These are phyloP conservation scores for Penicillium samsonianum DNA, from an alignment of 495 filamentous ascomycete genomes.

Conservation along the genomic window DNA sequence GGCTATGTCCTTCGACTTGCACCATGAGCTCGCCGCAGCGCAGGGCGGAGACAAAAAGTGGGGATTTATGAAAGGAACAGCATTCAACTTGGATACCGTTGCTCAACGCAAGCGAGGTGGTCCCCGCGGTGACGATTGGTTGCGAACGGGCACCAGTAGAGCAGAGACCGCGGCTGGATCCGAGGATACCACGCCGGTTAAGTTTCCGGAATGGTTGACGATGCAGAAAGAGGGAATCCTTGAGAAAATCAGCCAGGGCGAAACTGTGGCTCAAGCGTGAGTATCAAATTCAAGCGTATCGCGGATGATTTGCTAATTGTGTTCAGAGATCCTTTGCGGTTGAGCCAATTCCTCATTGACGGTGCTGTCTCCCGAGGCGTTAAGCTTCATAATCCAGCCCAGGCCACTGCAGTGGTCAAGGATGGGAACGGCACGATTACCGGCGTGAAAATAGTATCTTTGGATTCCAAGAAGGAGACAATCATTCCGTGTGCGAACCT, in stretches of 20 bases:
- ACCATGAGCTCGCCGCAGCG: slow-evolving; percentile 61
- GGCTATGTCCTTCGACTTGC: slow-evolving; percentile 67
- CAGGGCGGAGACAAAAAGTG: slow-evolving; percentile 62
- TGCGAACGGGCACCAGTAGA: slow-evolving; percentile 61
- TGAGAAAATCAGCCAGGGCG: slow-evolving; percentile 64
- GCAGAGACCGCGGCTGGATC: slow-evolving; percentile 53
- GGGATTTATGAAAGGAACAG: slow-evolving; percentile 67
- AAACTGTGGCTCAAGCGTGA: slow-evolving; percentile 66
- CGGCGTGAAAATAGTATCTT: slow-evolving; percentile 48
- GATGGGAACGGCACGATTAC: slow-evolving; percentile 49
- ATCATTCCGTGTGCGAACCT: slow-evolving; percentile 54
- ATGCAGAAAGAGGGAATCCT: slow-evolving; percentile 49
- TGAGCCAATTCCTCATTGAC: slow-evolving; percentile 65
- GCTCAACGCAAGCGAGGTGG: slow-evolving; percentile 31
- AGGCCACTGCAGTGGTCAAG: slow-evolving; percentile 52
- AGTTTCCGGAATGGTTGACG: slow-evolving; percentile 60
- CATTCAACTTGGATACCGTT: slow-evolving; percentile 51
- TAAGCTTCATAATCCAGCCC: slow-evolving; percentile 64
- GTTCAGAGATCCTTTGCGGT: slow-evolving; percentile 55
- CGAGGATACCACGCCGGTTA: slow-evolving; percentile 4
- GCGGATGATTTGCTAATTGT: slow-evolving; percentile 11
- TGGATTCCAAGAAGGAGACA: slow-evolving; percentile 24
- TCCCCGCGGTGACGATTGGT: slow-evolving; percentile 60
- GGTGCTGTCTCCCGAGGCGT: slow-evolving; percentile 61
- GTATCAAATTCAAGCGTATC: slow-evolving; percentile 16